Evolutionary conservation across 164 flowering plant species (phyloP).

Genomic region (Saururus chinensis): DNA sequence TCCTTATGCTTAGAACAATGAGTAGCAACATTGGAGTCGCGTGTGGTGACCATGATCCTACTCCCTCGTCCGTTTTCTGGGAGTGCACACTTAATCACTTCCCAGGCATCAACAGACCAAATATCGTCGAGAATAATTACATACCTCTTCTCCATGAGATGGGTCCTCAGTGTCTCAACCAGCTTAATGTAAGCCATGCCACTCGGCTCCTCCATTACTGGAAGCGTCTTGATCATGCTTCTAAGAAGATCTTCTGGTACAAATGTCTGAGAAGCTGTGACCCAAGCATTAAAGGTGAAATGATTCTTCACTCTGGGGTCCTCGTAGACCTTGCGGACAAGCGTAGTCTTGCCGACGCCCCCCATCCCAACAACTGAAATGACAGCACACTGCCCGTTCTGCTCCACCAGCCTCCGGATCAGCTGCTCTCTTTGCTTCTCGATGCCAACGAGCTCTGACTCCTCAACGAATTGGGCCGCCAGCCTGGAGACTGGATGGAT

Average conservation of each 20-base stretch:
- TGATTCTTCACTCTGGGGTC: too few relatives aligned
- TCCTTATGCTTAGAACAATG: neutral
- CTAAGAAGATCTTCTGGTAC: too few relatives aligned
- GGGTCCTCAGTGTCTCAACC: neutral
- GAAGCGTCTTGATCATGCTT: too few relatives aligned
- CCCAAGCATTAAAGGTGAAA: too few relatives aligned
- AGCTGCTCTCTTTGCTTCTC: slow-evolving; percentile 14
- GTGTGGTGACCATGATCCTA: neutral
- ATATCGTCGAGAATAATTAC: neutral
- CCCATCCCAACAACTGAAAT: too few relatives aligned
- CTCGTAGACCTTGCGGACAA: too few relatives aligned
- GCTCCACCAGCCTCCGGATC: slow-evolving; percentile 23
- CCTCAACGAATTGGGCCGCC: too few relatives aligned
- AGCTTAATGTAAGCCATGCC: neutral
- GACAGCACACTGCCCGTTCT: neutral
- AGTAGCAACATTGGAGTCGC: neutral
- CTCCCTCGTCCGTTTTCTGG: neutral
- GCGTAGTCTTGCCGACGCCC: too few relatives aligned
- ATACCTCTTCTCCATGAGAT: too few relatives aligned
- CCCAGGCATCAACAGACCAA: neutral
- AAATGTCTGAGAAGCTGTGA: too few relatives aligned
- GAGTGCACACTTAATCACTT: neutral
- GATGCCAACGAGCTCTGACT: too few relatives aligned
- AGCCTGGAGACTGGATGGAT: too few relatives aligned
- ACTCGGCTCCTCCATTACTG: neutral